phyloP scores from a whole-genome alignment of 2,329 filamentous ascomycete genomes.

The Aureobasidium sp. region DNA sequence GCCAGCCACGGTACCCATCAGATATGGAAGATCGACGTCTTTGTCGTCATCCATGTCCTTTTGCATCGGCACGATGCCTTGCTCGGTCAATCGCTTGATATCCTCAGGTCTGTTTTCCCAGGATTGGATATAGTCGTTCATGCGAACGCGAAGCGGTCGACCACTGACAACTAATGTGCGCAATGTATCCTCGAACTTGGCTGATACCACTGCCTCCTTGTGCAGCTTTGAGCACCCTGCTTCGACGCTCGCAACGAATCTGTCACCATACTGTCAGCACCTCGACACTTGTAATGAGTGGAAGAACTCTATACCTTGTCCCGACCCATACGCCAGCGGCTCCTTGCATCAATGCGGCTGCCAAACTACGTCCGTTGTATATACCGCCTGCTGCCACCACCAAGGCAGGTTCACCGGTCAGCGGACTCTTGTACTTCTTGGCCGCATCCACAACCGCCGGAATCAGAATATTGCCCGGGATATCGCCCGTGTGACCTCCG shows the following conservation, averaged over 20 bases:
- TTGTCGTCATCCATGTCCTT: conserved; percentile 70
- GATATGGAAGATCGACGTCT: conserved; percentile 76
- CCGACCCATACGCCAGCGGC: conserved; percentile 90
- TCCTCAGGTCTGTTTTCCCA: conserved; percentile 74
- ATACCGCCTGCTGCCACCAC: conserved; percentile 89
- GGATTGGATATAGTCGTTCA: conserved; percentile 73
- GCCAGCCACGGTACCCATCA: conserved; percentile 92
- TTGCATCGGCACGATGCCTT: conserved; percentile 73
- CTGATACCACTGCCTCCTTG: conserved; percentile 76
- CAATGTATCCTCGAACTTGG: conserved; percentile 70
- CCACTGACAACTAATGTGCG: conserved; percentile 78
- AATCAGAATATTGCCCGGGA: conserved; percentile 78
- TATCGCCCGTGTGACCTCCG: conserved; percentile 84
- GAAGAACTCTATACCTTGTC: conserved; percentile 49
- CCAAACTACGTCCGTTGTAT: conserved; percentile 72
- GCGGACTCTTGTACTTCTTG: conserved; percentile 58
- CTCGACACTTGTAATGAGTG: background rate
- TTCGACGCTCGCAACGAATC: conserved; percentile 75
- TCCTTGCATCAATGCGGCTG: conserved; percentile 78
- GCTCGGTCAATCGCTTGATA: conserved; percentile 67
- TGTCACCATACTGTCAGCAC: background rate
- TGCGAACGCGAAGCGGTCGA: conserved; percentile 69
- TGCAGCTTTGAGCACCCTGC: conserved; percentile 75
- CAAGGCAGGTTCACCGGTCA: conserved; percentile 64
- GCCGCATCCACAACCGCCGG: conserved; percentile 84